phyloP scores from a whole-genome alignment of 176 grass and related monocot genomes.

The Oryza glaberrima region DNA sequence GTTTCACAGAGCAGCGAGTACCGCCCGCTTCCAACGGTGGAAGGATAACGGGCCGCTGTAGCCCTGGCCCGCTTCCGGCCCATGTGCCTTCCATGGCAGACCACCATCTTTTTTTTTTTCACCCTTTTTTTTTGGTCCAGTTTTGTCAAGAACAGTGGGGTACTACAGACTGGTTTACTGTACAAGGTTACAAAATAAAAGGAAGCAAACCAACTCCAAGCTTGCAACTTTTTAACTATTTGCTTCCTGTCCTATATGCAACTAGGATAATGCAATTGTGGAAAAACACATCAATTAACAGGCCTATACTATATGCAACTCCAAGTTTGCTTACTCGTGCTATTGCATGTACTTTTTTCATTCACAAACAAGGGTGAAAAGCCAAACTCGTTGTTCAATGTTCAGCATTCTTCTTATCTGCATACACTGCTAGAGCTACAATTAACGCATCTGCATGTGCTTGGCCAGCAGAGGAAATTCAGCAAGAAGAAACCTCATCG shows the following conservation, averaged over 20 bases:
- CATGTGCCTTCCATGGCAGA: neutral
- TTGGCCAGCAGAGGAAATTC: neutral
- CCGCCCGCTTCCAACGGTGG: slow-evolving; percentile 47
- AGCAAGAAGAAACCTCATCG: neutral
- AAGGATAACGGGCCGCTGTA: slow-evolving; percentile 33
- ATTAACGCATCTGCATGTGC: neutral
- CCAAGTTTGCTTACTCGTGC: too few species aligned
- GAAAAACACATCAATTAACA: too few species aligned
- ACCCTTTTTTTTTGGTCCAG: too few species aligned
- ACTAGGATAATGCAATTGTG: neutral
- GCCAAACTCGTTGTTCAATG: neutral
- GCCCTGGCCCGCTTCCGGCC: neutral
- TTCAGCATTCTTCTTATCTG: neutral
- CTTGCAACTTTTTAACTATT: neutral
- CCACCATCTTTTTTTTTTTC: slow-evolving; percentile 7
- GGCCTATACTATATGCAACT: too few species aligned
- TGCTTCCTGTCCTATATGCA: neutral
- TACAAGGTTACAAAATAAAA: too few species aligned
- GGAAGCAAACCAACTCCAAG: too few species aligned
- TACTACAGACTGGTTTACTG: too few species aligned
- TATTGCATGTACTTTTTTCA: too few species aligned
- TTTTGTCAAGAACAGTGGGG: too few species aligned
- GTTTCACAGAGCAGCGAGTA: slow-evolving; percentile 58
- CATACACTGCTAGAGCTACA: neutral
- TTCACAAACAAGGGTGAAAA: too few species aligned